Percentiles rank a stretch among this genome's conserved stretches.
phyloP scores from a whole-genome alignment of 75 land plant genomes.

The Cunninghamia lanceolata region DNA sequence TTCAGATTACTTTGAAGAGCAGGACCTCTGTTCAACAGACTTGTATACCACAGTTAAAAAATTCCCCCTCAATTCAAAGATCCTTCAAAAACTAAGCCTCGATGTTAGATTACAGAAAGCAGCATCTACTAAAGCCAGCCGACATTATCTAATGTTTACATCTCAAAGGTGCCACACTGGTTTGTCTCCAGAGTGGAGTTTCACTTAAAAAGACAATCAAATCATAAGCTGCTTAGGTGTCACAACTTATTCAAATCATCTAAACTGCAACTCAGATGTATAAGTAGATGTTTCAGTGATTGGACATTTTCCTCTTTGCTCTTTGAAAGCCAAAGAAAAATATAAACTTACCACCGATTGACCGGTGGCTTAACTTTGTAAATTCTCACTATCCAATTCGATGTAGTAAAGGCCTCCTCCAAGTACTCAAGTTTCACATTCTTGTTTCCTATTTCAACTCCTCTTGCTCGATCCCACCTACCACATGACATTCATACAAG shows the following conservation, averaged over 20 bases:
- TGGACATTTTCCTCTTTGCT: not conserved
- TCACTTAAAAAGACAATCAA: not conserved
- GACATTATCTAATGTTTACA: conserved; percentile 3
- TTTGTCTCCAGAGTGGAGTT: conserved; percentile 7
- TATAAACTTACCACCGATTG: conserved; percentile 64
- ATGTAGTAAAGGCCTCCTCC: conserved; percentile 97
- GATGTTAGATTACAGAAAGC: conserved; percentile 2
- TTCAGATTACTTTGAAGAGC: not conserved
- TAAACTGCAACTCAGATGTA: not conserved
- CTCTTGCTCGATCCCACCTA: conserved; percentile 98
- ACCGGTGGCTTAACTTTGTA: conserved; percentile 96
- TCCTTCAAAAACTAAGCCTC: conserved; percentile 11
- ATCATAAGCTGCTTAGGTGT: not conserved
- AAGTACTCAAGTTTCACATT: conserved; percentile 81
- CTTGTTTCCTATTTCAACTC: conserved; percentile 97
- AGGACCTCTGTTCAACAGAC: not conserved
- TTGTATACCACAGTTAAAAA: not conserved
- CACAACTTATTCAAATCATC: not conserved
- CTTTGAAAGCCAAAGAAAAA: not conserved
- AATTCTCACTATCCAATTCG: conserved; percentile 97
- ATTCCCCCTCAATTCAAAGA: not conserved
- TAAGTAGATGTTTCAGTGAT: not conserved
- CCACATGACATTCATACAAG: not conserved
- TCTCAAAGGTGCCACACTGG: conserved; percentile 2
- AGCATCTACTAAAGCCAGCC: conserved; percentile 3